A percentile compares a stretch with the other conserved stretches of the same genome.
These are phyloP conservation scores for Pyrenula massariospora DNA, from an alignment of 495 filamentous ascomycete genomes.

Conservation along the genomic window DNA sequence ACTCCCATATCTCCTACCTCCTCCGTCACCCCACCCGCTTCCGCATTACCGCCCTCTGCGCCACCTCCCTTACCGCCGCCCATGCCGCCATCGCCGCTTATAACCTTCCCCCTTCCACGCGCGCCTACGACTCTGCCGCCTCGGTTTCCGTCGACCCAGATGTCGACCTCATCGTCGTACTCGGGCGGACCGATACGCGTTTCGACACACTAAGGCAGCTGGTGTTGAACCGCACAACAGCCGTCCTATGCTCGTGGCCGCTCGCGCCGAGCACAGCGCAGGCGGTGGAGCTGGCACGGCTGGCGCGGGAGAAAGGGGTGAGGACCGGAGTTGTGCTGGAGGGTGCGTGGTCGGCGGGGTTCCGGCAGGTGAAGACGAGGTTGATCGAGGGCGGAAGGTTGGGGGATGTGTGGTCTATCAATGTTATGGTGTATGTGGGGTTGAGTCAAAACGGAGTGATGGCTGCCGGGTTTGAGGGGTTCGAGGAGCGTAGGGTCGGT, in stretches of 20 bases:
- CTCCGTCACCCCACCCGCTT: conserved; percentile 26
- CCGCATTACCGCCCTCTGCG: conserved; percentile 46
- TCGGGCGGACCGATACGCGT: conserved; percentile 30
- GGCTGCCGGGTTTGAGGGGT: not conserved
- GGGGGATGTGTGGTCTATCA: not conserved
- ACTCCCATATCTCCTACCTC: conserved; percentile 46
- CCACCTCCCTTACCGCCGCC: conserved; percentile 37
- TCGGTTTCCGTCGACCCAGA: conserved; percentile 39
- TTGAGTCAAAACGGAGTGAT: not conserved
- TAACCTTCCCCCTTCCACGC: conserved; percentile 26
- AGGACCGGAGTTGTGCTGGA: conserved; percentile 28
- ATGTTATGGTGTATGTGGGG: not conserved
- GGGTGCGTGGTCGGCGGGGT: not conserved
- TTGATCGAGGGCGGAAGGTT: not conserved
- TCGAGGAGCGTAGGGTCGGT: not conserved
- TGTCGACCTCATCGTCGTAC: conserved; percentile 44
- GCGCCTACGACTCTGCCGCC: conserved; percentile 38
- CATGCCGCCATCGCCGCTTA: conserved; percentile 32
- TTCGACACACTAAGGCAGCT: conserved; percentile 26
- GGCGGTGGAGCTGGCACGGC: conserved; percentile 27
- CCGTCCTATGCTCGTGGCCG: conserved; percentile 49
- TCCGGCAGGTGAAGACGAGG: not conserved
- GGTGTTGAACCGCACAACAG: conserved; percentile 41
- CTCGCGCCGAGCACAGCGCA: conserved; percentile 19
- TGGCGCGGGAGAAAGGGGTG: conserved; percentile 22